Base-by-base conservation (phyloP, 2,329 filamentous ascomycete genomes). In the Trichoderma arundinaceum region DNA sequence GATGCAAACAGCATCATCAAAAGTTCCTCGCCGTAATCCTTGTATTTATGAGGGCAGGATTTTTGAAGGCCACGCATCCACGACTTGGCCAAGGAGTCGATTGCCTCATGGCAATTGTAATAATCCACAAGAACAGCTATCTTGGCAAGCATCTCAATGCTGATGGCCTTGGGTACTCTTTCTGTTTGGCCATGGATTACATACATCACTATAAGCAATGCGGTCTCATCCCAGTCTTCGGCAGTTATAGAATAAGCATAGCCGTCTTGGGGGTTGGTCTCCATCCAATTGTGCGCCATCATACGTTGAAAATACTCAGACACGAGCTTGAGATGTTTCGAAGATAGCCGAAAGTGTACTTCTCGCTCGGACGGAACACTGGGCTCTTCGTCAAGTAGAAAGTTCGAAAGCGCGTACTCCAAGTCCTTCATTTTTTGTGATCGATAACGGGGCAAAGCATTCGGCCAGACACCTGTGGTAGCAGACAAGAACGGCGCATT, bases 81-180 rank as follows among this genome's bases (percentile, higher is more conserved):
- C 8, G 17, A 7, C 7, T 54, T 19, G 1, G 39, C 75, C 52
- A 80, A 81, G 0, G 77, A 68, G 39, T 81, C 76, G 0, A 82
- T 75, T 0, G 77, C 76, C 57, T 82, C 79, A 7, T 75, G 69
- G 68, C 80, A 79, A 53, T 76, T 72, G 67, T 81, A 81, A 38
- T 77, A 77, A 67, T 83, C 78, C 3, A 81, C 77, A 12, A 84
- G 71, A 2, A 78, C 72, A 6, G 79, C 78, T 2, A 84, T 73
- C 54, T 80, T 78, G 12, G 76, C 77, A 9, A 84, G 73, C 8
- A 74, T 71, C 10, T 82, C 77, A 4, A 83, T 68, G 33, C 69
- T 71, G 0, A 83, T 67, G 0, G 64, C 43, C 17, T 1, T 69
- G 1, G 81, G 79, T 9, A 84, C 73, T 43, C 77, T 74, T 15